A percentile compares a stretch with the other conserved stretches of the same genome.
Conservation (phyloP, 208 protist species). For the Histomonas meleagridis region DNA sequence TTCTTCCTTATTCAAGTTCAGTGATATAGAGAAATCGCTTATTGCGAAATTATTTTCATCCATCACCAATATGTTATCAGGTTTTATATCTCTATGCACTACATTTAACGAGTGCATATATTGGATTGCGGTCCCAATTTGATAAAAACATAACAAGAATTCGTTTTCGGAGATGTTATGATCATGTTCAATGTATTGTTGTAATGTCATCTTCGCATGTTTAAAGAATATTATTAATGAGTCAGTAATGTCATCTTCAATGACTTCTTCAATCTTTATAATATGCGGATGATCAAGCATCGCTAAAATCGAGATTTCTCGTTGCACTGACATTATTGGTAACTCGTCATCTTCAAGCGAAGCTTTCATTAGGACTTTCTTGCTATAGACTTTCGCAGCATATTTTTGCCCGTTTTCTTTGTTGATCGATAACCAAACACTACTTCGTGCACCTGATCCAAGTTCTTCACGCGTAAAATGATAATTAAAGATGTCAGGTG, state of each 20-base stretch:
- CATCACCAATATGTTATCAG: background rate
- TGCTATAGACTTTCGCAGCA: background rate
- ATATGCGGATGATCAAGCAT: background rate
- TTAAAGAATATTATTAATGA: background rate
- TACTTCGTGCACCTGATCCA: background rate
- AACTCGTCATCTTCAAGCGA: background rate
- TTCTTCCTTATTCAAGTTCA: background rate
- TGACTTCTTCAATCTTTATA: background rate
- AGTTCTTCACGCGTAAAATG: too few species aligned
- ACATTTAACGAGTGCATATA: background rate
- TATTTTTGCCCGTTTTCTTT: background rate
- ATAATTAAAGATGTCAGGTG: too few species aligned
- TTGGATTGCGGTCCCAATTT: background rate
- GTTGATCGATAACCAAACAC: background rate
- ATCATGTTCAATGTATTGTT: background rate
- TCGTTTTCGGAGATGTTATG: background rate
- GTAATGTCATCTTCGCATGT: background rate
- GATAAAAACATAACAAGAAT: background rate
- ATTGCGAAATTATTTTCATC: background rate
- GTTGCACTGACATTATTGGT: background rate
- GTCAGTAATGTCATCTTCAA: background rate
- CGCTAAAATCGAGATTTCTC: background rate
- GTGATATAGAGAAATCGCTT: background rate
- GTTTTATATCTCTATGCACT: constrained; percentile 29
- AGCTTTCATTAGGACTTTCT: background rate